Percentiles rank a stretch among this genome's conserved stretches.
Conservation (phyloP, 2,329 filamentous ascomycete species). For the Fusarium decemcellulare region DNA sequence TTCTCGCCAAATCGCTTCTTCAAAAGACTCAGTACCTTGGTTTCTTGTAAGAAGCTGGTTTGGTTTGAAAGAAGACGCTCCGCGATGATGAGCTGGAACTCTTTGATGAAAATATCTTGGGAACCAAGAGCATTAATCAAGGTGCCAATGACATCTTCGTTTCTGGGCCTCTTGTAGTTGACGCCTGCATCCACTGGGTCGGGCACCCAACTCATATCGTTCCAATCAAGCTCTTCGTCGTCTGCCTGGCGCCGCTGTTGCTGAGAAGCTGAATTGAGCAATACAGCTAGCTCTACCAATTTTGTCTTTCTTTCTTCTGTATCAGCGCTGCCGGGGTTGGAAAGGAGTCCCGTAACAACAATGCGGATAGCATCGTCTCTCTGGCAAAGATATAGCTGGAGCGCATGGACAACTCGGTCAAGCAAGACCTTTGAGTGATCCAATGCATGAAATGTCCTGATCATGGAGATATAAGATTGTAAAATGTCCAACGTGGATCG, state of each 20-base stretch:
- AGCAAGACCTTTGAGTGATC: constrained; percentile 85
- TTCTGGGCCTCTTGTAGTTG: constrained; percentile 91
- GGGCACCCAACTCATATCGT: constrained; percentile 93
- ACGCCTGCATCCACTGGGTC: constrained; percentile 94
- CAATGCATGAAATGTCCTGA: constrained; percentile 80
- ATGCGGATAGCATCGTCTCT: constrained; percentile 84
- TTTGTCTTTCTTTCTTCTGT: constrained; percentile 61
- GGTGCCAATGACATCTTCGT: constrained; percentile 92
- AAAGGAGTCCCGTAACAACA: constrained; percentile 81
- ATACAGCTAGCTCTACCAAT: constrained; percentile 76
- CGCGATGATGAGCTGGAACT: constrained; percentile 91
- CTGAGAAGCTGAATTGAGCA: constrained; percentile 74
- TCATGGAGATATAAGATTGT: constrained; percentile 84
- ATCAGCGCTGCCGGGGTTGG: constrained; percentile 70
- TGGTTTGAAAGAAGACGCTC: constrained; percentile 81
- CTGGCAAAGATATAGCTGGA: constrained; percentile 83
- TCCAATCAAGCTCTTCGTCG: constrained; percentile 85
- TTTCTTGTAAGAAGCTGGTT: constrained; percentile 81
- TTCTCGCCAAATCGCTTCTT: constrained; percentile 91
- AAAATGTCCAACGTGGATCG: constrained; percentile 83
- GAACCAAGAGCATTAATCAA: constrained; percentile 90
- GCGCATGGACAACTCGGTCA: constrained; percentile 79
- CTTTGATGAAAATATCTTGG: constrained; percentile 93
- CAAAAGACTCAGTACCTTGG: constrained; percentile 86
- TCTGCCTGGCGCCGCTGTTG: constrained; percentile 66